Evolutionary conservation across 2,329 filamentous ascomycete genomes (phyloP).

Genomic region (Cordyceps fumosorosea): DNA sequence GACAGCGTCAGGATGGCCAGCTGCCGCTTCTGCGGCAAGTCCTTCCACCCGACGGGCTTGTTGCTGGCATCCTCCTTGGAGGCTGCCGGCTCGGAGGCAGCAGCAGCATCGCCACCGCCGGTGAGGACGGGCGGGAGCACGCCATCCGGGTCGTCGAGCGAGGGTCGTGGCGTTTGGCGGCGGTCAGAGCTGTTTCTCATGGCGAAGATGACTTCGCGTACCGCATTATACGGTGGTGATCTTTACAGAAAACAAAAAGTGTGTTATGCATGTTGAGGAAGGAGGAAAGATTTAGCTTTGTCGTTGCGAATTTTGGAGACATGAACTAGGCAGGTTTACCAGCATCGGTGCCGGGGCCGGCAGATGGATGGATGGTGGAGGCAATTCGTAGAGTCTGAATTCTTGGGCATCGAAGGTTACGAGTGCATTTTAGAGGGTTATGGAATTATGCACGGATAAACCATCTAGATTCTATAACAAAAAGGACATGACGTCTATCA

Average conservation of each 20-base stretch:
- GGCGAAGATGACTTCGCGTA: background rate
- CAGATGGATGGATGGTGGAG: background rate
- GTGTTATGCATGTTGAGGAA: too few species aligned
- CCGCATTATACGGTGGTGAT: background rate
- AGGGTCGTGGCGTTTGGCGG: background rate
- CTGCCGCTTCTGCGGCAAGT: conserved; percentile 71
- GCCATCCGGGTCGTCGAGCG: conserved; percentile 1
- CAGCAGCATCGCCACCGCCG: background rate
- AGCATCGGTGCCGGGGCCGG: background rate
- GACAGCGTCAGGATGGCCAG: conserved; percentile 71
- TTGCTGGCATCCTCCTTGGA: conserved; percentile 13
- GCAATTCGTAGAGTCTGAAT: background rate
- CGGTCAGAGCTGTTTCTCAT: background rate
- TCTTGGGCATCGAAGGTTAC: too few species aligned
- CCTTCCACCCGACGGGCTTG: conserved; percentile 46
- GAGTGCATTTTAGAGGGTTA: too few species aligned
- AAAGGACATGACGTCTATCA: too few species aligned
- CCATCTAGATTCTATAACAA: too few species aligned
- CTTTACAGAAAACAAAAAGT: background rate
- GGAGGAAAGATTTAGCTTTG: background rate
- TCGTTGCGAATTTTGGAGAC: background rate
- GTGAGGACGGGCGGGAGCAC: background rate
- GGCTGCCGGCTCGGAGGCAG: background rate
- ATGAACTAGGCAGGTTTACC: background rate
- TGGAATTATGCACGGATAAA: too few species aligned